Conservation (phyloP, 208 protist species). For the Trypanosoma caninum region DNA sequence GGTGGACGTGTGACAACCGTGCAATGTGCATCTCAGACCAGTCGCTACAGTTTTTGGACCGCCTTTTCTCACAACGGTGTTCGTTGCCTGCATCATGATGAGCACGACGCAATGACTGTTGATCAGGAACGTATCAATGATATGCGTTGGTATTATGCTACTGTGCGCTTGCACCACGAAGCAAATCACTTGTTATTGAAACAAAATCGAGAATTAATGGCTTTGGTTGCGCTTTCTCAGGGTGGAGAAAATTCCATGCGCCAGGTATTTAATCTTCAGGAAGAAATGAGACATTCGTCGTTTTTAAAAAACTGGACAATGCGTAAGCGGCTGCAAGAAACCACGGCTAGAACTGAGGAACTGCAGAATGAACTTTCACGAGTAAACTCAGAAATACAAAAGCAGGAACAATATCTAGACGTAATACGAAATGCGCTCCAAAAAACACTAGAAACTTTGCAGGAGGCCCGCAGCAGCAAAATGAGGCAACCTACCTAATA, state of each 20-base stretch:
- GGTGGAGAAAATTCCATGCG: constrained; percentile 48
- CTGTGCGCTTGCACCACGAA: constrained; percentile 54
- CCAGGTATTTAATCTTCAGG: constrained; percentile 9
- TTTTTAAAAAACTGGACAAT: constrained; percentile 16
- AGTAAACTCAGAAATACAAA: constrained; percentile 35
- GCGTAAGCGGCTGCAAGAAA: constrained; percentile 8
- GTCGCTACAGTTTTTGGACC: constrained; percentile 78
- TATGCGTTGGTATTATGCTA: constrained; percentile 84
- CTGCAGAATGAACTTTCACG: constrained; percentile 31
- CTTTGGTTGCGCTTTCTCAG: constrained; percentile 54
- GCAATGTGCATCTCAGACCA: constrained; percentile 53
- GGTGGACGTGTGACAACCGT: constrained; percentile 41
- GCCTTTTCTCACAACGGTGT: constrained; percentile 61
- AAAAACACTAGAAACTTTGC: constrained; percentile 39
- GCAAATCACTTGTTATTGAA: constrained; percentile 60
- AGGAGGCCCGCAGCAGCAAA: constrained; percentile 25
- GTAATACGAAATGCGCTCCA: constrained; percentile 38
- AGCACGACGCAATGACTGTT: constrained; percentile 58
- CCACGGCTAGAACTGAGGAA: constrained; percentile 23
- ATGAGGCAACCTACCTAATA: not conserved
- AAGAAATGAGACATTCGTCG: constrained; percentile 20
- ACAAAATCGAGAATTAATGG: constrained; percentile 57
- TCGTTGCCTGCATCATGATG: constrained; percentile 87
- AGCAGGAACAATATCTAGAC: constrained; percentile 33
- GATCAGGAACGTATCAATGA: constrained; percentile 65